phyloP scores from a whole-genome alignment of 768 basidiomycete genomes.

The Leccinum uliginosum region DNA sequence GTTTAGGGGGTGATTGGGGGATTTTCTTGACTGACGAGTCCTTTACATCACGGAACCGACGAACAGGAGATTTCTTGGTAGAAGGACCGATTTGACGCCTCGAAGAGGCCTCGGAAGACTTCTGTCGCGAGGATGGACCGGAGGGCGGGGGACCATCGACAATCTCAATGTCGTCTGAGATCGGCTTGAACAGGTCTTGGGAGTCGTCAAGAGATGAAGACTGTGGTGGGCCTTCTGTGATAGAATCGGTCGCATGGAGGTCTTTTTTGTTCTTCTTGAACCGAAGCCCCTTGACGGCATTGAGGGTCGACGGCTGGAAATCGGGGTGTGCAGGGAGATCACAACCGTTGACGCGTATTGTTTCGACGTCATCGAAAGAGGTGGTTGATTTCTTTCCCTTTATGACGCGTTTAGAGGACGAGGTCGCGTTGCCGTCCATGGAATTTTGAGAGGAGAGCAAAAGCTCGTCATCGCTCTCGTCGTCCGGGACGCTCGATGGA shows the following conservation, averaged over 20 bases:
- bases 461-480: conserved; percentile 29
- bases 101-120: neutral
- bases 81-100: conserved; percentile 5
- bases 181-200: conserved; percentile 20
- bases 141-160: neutral
- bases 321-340: conserved; percentile 19
- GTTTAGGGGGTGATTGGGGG: neutral
- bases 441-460: conserved; percentile 26
- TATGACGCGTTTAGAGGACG: conserved; percentile 8
- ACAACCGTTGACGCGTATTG: conserved; percentile 13
- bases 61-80: neutral
- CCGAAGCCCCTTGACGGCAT: conserved; percentile 16
- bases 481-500: neutral
- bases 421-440: conserved; percentile 5
- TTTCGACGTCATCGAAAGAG: conserved; percentile 1
- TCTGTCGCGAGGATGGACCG: conserved; percentile 1
- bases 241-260: neutral
- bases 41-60: neutral
- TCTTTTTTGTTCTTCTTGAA: conserved; percentile 34
- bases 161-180: conserved; percentile 17
- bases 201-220: conserved; percentile 22
- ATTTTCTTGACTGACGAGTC: neutral
- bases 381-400: conserved; percentile 1
- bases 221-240: conserved; percentile 10
- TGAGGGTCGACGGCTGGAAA: conserved; percentile 15